phyloP scores from a whole-genome alignment of 2,329 filamentous ascomycete species.

The Capronia epimyces region DNA sequence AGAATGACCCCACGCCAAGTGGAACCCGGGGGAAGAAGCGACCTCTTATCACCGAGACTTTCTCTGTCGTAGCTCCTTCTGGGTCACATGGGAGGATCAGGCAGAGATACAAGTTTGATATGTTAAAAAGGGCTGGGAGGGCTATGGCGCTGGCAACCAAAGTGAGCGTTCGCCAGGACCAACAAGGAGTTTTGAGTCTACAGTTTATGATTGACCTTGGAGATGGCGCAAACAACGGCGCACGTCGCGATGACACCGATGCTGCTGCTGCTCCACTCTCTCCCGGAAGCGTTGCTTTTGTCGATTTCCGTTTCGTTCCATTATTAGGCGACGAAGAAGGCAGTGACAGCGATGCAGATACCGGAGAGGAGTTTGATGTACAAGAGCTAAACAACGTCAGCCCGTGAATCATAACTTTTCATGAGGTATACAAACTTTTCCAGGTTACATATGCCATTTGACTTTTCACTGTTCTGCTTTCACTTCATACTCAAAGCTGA shows the following conservation, averaged over 20 bases:
- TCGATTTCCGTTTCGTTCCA: slow-evolving; percentile 46
- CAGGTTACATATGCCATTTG: too few relatives aligned
- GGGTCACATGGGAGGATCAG: slow-evolving; percentile 56
- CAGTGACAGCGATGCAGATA: slow-evolving; percentile 31
- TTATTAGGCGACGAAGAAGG: slow-evolving; percentile 42
- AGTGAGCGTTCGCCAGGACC: slow-evolving; percentile 82
- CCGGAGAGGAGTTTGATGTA: slow-evolving; percentile 8
- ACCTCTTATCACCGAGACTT: slow-evolving; percentile 46
- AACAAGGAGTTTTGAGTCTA: slow-evolving; percentile 82
- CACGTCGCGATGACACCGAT: slow-evolving; percentile 13
- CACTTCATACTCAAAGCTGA: too few relatives aligned
- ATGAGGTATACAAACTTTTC: background rate
- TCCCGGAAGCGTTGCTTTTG: slow-evolving; percentile 33
- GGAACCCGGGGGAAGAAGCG: slow-evolving; percentile 32
- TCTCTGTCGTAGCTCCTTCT: slow-evolving; percentile 54
- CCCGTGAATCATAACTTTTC: background rate
- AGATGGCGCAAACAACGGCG: slow-evolving; percentile 34
- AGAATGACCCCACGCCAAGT: slow-evolving; percentile 36
- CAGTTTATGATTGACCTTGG: slow-evolving; percentile 96
- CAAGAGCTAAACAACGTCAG: background rate
- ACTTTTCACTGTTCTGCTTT: too few relatives aligned
- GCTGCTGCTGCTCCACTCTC: slow-evolving; percentile 13
- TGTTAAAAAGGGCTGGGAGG: slow-evolving; percentile 76
- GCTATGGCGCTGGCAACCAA: slow-evolving; percentile 94
- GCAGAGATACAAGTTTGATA: slow-evolving; percentile 78